Evolutionary conservation across 805 yeast species (phyloP).

Genomic region (baker's yeast (Saccharomyces cerevisiae)): DNA sequence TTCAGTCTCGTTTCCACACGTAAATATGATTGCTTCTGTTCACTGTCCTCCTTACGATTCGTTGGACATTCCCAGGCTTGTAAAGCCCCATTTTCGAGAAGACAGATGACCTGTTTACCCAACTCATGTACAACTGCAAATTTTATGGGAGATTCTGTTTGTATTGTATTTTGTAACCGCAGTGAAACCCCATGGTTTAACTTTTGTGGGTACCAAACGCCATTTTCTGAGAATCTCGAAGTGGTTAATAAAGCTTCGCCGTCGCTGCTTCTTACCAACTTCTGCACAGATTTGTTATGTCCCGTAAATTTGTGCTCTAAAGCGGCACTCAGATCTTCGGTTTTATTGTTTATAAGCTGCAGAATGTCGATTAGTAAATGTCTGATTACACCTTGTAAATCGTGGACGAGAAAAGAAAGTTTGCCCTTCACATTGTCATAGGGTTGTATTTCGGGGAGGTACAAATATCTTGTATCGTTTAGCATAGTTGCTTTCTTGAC

Average conservation of each 20-base stretch:
- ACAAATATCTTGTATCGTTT: constrained; percentile 27
- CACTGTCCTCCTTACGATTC: constrained; percentile 14
- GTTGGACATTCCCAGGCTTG: constrained; percentile 54
- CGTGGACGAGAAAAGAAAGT: constrained; percentile 40
- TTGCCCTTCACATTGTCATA: constrained; percentile 20
- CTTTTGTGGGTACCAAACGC: constrained; percentile 47
- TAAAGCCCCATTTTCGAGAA: constrained; percentile 36
- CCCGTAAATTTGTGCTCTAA: constrained; percentile 66
- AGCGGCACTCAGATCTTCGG: constrained; percentile 3
- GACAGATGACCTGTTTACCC: constrained; percentile 40
- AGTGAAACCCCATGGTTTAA: constrained; percentile 30
- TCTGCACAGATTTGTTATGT: constrained; percentile 71
- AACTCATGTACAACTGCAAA: constrained; percentile 42
- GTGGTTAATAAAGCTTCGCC: constrained; percentile 54
- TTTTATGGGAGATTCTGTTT: constrained; percentile 40
- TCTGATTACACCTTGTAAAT: constrained; percentile 33
- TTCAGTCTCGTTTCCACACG: constrained; percentile 10
- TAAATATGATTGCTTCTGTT: constrained; percentile 14
- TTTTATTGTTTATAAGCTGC: constrained; percentile 3
- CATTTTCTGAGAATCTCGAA: constrained; percentile 48
- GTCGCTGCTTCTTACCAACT: constrained; percentile 55
- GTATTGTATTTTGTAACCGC: constrained; percentile 33
- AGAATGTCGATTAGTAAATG: constrained; percentile 28
- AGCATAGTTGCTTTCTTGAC: constrained; percentile 24
- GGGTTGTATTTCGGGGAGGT: constrained; percentile 32